Percentiles rank a stretch among this genome's conserved stretches.
Evolutionary conservation across 1,139 yeast genomes (phyloP).

Genomic region (Taiozyma sp.): DNA sequence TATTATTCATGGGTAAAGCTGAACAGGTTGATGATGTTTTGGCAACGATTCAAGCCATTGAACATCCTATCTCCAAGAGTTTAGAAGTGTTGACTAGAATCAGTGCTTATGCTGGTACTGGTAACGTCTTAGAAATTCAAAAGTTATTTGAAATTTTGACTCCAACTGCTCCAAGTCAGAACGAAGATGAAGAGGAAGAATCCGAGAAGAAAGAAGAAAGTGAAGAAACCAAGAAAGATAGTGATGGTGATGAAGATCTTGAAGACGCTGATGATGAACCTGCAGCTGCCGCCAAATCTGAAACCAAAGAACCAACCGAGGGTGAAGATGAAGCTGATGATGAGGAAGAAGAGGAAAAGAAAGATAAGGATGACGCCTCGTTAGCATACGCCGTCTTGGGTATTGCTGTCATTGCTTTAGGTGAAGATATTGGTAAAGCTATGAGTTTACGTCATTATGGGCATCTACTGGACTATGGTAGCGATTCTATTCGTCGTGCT

Average conservation of each 20-base stretch:
- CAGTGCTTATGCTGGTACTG: conserved; percentile 97
- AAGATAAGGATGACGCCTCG: conserved; percentile 57
- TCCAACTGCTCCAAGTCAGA: conserved; percentile 42
- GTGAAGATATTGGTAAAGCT: conserved; percentile 96
- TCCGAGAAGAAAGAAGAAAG: conserved; percentile 30
- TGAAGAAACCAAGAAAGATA: conserved; percentile 13
- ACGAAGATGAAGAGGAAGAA: conserved; percentile 38
- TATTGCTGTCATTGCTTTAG: conserved; percentile 92
- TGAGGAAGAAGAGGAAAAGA: conserved; percentile 25
- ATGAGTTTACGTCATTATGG: conserved; percentile 97
- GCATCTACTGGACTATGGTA: conserved; percentile 97
- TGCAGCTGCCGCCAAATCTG: conserved; percentile 13
- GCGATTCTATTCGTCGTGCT: conserved; percentile 83
- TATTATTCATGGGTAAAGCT: conserved; percentile 88
- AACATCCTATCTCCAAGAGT: conserved; percentile 88
- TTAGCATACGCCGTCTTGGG: conserved; percentile 94
- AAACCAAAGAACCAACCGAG: conserved; percentile 2
- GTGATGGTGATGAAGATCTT: conserved; percentile 19
- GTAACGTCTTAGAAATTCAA: conserved; percentile 94
- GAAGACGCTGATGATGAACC: conserved; percentile 22
- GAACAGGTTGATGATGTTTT: conserved; percentile 94
- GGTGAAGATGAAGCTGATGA: conserved; percentile 29
- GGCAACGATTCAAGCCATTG: conserved; percentile 92
- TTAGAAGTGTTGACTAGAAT: conserved; percentile 87
- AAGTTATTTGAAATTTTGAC: conserved; percentile 85